Percentiles rank a stretch among this genome's conserved stretches.
phyloP scores from a whole-genome alignment of 73 alveolate species.

The Paraurostyla sp. region DNA sequence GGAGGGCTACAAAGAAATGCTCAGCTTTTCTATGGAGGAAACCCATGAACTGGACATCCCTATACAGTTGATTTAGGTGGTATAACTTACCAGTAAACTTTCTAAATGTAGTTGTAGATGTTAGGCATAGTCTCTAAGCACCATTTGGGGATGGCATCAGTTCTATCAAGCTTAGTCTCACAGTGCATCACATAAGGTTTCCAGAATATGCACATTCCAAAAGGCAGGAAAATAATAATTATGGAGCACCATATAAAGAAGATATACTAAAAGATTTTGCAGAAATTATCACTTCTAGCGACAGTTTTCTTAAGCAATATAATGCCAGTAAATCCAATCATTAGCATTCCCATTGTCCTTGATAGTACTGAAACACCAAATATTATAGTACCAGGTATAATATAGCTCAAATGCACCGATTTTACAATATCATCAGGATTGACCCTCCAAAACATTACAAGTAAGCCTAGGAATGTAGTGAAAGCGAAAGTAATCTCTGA shows the following conservation, averaged over 20 bases:
- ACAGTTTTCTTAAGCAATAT: constrained; percentile 5
- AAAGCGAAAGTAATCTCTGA: constrained; percentile 43
- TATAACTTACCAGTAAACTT: constrained; percentile 43
- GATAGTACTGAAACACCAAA: constrained; percentile 23
- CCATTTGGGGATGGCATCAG: constrained; percentile 63
- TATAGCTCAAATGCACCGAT: constrained; percentile 5
- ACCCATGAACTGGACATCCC: constrained; percentile 51
- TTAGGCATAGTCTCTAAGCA: constrained; percentile 49
- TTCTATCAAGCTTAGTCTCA: constrained; percentile 60
- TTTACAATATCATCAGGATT: not conserved
- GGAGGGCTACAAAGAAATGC: constrained; percentile 28
- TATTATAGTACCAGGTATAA: constrained; percentile 38
- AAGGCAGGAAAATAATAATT: constrained; percentile 26
- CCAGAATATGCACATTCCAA: constrained; percentile 30
- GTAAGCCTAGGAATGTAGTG: constrained; percentile 47
- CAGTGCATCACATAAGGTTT: constrained; percentile 67
- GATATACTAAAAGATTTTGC: constrained; percentile 50
- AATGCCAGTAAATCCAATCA: constrained; percentile 32
- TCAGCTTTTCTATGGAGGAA: constrained; percentile 42
- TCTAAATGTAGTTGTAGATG: constrained; percentile 48
- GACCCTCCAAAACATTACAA: constrained; percentile 19
- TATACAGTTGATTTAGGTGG: not conserved
- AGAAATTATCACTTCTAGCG: constrained; percentile 49
- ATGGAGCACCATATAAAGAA: not conserved
- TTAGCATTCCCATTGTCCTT: constrained; percentile 36